Conservation (phyloP, 2,329 filamentous ascomycete species). For the Exophiala spinifera region DNA sequence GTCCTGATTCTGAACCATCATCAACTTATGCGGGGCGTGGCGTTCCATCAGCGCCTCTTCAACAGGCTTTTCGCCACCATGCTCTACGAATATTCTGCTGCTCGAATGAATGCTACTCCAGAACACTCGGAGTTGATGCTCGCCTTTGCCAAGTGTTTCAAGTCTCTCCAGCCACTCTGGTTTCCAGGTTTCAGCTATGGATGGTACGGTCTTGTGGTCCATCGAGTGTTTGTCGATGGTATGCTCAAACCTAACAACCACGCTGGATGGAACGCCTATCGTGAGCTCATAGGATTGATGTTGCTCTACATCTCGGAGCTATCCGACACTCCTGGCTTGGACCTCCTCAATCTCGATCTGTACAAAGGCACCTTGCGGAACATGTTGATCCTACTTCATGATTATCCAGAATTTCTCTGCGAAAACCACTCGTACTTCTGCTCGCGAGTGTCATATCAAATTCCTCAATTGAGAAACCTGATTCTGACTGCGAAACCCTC, state of each 20-base stretch:
- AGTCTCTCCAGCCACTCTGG: conserved; percentile 70
- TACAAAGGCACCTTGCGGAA: conserved; percentile 82
- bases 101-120: conserved; percentile 57
- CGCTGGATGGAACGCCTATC: conserved; percentile 72
- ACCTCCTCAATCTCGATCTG: conserved; percentile 71
- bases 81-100: conserved; percentile 67
- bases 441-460: conserved; percentile 76
- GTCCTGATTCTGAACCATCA: conserved; percentile 82
- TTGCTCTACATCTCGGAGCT: conserved; percentile 74
- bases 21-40: conserved; percentile 73
- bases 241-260: conserved; percentile 67
- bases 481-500: conserved; percentile 77
- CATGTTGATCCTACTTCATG: conserved; percentile 81
- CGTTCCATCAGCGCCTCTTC: conserved; percentile 84
- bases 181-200: conserved; percentile 80
- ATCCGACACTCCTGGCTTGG: conserved; percentile 68
- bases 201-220: conserved; percentile 79
- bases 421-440: conserved; percentile 82
- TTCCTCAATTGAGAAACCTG: conserved; percentile 82
- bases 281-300: conserved; percentile 68
- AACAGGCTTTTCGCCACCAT: conserved; percentile 84
- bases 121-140: conserved; percentile 68
- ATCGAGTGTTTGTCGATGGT: conserved; percentile 78
- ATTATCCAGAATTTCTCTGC: conserved; percentile 89
- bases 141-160: conserved; percentile 67